Base-by-base conservation (phyloP, 2,329 filamentous ascomycete genomes). In the Aspergillus glaucus region DNA sequence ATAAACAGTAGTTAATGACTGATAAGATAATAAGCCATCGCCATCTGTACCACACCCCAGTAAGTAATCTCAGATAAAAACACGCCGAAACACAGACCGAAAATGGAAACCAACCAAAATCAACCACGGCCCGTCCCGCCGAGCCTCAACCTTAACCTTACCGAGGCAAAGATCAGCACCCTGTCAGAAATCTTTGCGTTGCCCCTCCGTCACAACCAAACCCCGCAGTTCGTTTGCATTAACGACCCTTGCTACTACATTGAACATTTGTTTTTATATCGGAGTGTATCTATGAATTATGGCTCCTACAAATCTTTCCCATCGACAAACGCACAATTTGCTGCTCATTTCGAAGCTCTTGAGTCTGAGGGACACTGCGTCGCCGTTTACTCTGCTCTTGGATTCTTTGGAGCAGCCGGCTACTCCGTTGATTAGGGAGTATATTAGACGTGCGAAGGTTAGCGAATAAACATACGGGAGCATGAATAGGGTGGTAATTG, bases 331-430 rank as follows among this genome's bases (percentile, higher is more conserved):
- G 17, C 90, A 95, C 69, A 91, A 90, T 65, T 73, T 94, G 19
- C 80, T 95, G 2, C 76, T 95, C 2, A 83, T 95, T 48, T 87
- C 90, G 54, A 91, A 89, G 63, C 75, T 95, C 2, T 76, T 95
- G 54, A 88, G 84, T 62, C 75, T 88, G 48, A 80, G 88, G 53
- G 87, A 93, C 67, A 83, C 82, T 49, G 83, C 86, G 12, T 95
- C 89, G 44, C 92, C 92, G 2, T 82, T 97, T 61, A 96, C 91
- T 0, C 75, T 97, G 22, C 71, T 96, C 3, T 76, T 95, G 49
- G 92, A 97, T 68, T 88, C 79, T 30, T 75, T 96, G 26, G 89
- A 95, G 70, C 90, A 95, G 70, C 82, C 84, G 22, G 87, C 84
- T 6, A 77, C 75, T 26, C 84, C 84, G 0, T 71, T 95, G 3